A percentile compares a stretch with the other conserved stretches of the same genome.
phyloP scores from a whole-genome alignment of 495 filamentous ascomycete species.

The Baudoinia panamericana region DNA sequence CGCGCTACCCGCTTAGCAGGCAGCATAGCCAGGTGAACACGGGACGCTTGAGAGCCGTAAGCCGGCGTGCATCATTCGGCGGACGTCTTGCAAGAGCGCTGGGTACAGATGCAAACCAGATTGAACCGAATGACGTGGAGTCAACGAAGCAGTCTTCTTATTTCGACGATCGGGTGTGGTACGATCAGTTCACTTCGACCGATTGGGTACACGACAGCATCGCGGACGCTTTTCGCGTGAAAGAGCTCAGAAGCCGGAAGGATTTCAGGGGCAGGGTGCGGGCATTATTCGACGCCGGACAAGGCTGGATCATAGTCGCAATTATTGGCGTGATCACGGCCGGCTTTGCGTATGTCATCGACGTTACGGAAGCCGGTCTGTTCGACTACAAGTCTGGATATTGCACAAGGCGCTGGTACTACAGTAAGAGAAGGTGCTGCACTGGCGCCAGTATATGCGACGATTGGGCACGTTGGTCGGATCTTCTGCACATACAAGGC shows the following conservation, averaged over 20 bases:
- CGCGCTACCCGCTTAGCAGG: conserved; percentile 20
- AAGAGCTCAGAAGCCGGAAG: conserved; percentile 64
- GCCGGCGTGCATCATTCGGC: conserved; percentile 26
- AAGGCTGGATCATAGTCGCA: conserved; percentile 90
- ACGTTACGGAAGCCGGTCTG: conserved; percentile 66
- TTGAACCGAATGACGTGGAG: conserved; percentile 12
- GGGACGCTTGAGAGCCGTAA: conserved; percentile 21
- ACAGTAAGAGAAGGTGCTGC: conserved; percentile 68
- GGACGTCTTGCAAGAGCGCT: conserved; percentile 26
- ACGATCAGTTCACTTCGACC: conserved; percentile 96
- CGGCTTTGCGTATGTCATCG: conserved; percentile 73
- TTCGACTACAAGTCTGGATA: conserved; percentile 90
- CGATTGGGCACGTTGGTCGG: conserved; percentile 66
- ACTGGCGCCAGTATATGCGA: conserved; percentile 45
- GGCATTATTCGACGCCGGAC: conserved; percentile 70
- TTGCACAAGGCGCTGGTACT: conserved; percentile 58
- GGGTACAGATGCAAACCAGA: conserved; percentile 13
- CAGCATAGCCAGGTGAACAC: conserved; percentile 20
- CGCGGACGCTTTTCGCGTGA: conserved; percentile 80
- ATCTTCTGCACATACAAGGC: conserved; percentile 41
- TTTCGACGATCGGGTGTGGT: conserved; percentile 83
- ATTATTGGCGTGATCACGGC: conserved; percentile 83
- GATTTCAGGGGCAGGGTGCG: conserved; percentile 69
- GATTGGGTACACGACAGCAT: conserved; percentile 99
- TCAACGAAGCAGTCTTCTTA: conserved; percentile 24